Base-by-base conservation (phyloP, 768 basidiomycete species). In the Sarcomyxa edulis region DNA sequence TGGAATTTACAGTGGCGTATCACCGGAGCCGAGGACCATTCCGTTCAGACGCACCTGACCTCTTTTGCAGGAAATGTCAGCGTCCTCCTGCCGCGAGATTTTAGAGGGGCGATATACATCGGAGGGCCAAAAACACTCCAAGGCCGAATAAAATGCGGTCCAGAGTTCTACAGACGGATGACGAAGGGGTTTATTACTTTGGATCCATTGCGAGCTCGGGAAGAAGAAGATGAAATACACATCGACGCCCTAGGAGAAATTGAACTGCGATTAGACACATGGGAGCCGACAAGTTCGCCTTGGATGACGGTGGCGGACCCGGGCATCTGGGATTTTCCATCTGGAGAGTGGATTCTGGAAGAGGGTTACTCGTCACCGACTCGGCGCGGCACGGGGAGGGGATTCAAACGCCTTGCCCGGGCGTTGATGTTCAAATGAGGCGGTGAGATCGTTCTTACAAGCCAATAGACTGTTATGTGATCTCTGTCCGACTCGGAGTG, bases 211-310 rank as follows among this genome's bases (percentile, higher is more conserved):
- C 24, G 46, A 19, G 38, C 12, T 19, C 18, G 23, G 27, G 34
- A 26, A 18, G 37, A 40, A 20, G 44, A 48, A 22, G 42, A 46
- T 16, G 47, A 46, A 28, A 35, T 50, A 11, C 26, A 46, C 31
- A 31, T 48, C 22, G 37, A 44, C n/a, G 39, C 36, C n/a, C 23
- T 37, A 12, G 43, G 48, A 19, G 32, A 24, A 4, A 34, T 48
- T 19, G 28, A 46, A 20, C 31, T 44, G 28, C 33, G 36, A 16
- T 11, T 48, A n/a, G n/a, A n/a, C n/a, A n/a, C n/a, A n/a, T n/a
- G n/a, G n/a, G n/a, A n/a, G n/a, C n/a, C n/a, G n/a, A n/a, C n/a
- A n/a, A n/a, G n/a, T n/a, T n/a, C n/a, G n/a, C n/a, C n/a, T n/a
- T n/a, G n/a, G n/a, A n/a, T n/a, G n/a, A n/a, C n/a, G n/a, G n/a